These are phyloP conservation scores for Cucurbita maxima DNA, from an alignment of 306 rosid species.

Conservation along the genomic window DNA sequence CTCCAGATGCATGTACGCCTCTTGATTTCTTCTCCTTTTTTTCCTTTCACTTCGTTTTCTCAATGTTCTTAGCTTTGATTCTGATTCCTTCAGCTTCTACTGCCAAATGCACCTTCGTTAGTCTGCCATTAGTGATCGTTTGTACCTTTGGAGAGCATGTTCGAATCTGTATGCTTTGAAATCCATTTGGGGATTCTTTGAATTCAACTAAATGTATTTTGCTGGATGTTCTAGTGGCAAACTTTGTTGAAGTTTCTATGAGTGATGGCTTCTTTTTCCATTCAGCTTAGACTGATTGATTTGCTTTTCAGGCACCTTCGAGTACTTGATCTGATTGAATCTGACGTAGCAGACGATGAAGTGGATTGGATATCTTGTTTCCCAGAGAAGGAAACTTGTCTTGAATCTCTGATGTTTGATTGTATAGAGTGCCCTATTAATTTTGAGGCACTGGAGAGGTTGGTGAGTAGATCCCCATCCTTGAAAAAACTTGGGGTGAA, in stretches of 20 bases:
- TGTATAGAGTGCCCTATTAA: slow-evolving; percentile 46
- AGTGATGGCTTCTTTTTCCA: not conserved
- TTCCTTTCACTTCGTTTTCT: not conserved
- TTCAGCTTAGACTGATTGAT: not conserved
- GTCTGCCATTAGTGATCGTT: not conserved
- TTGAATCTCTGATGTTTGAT: slow-evolving; percentile 66
- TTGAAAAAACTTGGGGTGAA: slow-evolving; percentile 68
- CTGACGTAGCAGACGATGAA: slow-evolving; percentile 41
- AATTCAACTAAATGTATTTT: not conserved
- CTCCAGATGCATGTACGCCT: slow-evolving; percentile 48
- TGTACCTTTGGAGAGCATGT: not conserved
- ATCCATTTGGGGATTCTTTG: not conserved
- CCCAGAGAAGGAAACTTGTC: slow-evolving; percentile 42
- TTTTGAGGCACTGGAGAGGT: slow-evolving; percentile 66
- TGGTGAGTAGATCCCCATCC: slow-evolving; percentile 68
- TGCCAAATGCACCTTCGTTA: not conserved
- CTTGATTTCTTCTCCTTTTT: not conserved
- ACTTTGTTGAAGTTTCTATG: not conserved
- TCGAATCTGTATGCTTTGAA: not conserved
- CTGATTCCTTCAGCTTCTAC: not conserved
- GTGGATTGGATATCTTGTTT: slow-evolving; percentile 71
- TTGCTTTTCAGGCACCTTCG: slow-evolving; percentile 39
- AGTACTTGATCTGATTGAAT: slow-evolving; percentile 71
- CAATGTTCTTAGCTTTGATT: not conserved
- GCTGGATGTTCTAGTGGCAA: not conserved